phyloP scores from a whole-genome alignment of 441 rosid genomes.

The Gossypium davidsonii region DNA sequence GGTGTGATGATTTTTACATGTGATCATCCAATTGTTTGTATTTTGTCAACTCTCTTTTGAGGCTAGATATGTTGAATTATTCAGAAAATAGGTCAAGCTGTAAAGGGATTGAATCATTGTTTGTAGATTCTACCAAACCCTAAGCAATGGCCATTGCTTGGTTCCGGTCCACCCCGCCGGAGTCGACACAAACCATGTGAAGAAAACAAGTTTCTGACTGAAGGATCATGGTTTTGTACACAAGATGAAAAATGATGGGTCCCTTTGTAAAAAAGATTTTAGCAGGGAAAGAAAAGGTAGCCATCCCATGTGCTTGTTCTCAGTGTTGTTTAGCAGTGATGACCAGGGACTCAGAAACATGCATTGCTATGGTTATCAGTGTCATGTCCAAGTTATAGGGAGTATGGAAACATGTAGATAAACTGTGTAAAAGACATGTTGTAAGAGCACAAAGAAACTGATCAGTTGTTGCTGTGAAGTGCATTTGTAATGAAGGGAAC shows the following conservation, averaged over 20 bases:
- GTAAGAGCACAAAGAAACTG: background rate
- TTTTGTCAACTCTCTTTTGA: background rate
- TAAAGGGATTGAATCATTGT: background rate
- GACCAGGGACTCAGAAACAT: constrained; percentile 15
- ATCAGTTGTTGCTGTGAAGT: background rate
- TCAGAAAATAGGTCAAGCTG: constrained; percentile 1
- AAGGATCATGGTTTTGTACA: constrained; percentile 3
- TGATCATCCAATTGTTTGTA: background rate
- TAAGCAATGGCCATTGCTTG: background rate
- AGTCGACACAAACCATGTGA: constrained; percentile 18
- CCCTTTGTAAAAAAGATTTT: constrained; percentile 11
- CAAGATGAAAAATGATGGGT: constrained; percentile 19
- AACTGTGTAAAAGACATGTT: background rate
- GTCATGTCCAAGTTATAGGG: background rate
- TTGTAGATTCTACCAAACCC: background rate
- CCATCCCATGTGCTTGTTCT: constrained; percentile 26
- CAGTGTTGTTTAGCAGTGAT: constrained; percentile 1
- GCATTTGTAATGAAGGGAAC: background rate
- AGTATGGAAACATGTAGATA: constrained; percentile 11
- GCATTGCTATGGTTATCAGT: constrained; percentile 1
- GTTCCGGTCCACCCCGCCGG: constrained; percentile 5
- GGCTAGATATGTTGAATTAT: background rate
- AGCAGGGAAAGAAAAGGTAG: constrained; percentile 13
- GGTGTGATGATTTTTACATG: background rate
- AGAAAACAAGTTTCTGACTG: constrained; percentile 10